Conservation (phyloP, 768 basidiomycete species). For the Hirschioporus abietinus region DNA sequence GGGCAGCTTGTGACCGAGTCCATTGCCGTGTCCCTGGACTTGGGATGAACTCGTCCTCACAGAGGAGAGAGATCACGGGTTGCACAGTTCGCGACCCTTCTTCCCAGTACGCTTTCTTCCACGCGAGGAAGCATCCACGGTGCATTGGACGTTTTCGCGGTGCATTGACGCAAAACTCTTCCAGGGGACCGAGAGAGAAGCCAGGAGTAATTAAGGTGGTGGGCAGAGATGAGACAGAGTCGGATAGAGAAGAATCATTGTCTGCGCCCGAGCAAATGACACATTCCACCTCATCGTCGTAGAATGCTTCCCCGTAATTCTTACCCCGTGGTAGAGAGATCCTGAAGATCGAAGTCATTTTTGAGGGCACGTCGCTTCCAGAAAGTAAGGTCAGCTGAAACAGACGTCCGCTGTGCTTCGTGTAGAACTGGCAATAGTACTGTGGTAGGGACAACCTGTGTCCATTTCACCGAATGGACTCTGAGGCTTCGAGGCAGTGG, state of each 20-base stretch:
- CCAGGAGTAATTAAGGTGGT: slow-evolving; percentile 8
- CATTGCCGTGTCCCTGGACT: slow-evolving; percentile 6
- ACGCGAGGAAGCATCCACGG: slow-evolving; percentile 19
- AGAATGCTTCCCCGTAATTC: slow-evolving; percentile 5
- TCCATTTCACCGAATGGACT: slow-evolving; percentile 12
- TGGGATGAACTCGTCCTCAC: slow-evolving; percentile 5
- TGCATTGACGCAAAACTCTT: slow-evolving; percentile 19
- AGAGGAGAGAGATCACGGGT: slow-evolving; percentile 4
- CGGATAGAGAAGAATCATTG: slow-evolving; percentile 12
- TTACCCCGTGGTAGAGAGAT: slow-evolving; percentile 6
- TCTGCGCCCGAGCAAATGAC: slow-evolving; percentile 20
- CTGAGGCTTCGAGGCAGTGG: slow-evolving; percentile 14
- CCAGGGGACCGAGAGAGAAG: slow-evolving; percentile 16
- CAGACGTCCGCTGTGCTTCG: slow-evolving; percentile 13
- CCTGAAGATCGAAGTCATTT: slow-evolving; percentile 7
- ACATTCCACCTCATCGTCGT: slow-evolving; percentile 18
- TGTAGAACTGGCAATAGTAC: slow-evolving; percentile 12
- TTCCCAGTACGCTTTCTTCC: slow-evolving; percentile 17
- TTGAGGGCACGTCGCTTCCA: slow-evolving; percentile 8
- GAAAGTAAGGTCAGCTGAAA: slow-evolving; percentile 5
- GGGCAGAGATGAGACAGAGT: slow-evolving; percentile 13
- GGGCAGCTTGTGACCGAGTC: slow-evolving; percentile 11
- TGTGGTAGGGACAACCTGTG: slow-evolving; percentile 9
- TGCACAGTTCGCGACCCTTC: neutral
- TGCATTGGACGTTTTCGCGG: slow-evolving; percentile 20